phyloP scores from a whole-genome alignment of 495 filamentous ascomycete species.

The Hyaloscypha variabilis region DNA sequence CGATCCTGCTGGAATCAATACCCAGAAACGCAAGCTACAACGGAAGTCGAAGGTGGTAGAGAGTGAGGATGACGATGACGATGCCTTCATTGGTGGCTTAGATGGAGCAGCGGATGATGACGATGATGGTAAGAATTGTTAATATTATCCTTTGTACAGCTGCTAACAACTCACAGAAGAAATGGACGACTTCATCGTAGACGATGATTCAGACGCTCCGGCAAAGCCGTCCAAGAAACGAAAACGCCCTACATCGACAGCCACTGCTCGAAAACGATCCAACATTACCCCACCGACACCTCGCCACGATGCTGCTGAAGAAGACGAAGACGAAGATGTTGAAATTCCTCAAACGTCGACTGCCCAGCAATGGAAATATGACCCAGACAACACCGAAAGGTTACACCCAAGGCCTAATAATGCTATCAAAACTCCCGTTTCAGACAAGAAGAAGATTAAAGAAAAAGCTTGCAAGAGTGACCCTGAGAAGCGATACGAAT shows the following conservation, averaged over 20 bases:
- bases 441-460: conserved; percentile 56
- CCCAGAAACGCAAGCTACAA: conserved; percentile 35
- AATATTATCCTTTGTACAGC: too few species aligned
- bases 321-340: conserved; percentile 50
- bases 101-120: conserved; percentile 61
- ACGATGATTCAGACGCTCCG: conserved; percentile 77
- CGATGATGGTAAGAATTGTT: conserved; percentile 64
- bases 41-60: conserved; percentile 39
- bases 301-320: conserved; percentile 40
- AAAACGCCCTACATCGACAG: conserved; percentile 61
- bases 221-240: conserved; percentile 63
- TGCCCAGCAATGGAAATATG: conserved; percentile 82
- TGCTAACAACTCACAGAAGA: too few species aligned
- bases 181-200: conserved; percentile 85
- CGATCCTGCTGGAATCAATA: conserved; percentile 47
- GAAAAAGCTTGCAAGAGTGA: conserved; percentile 76
- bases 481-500: conserved; percentile 81
- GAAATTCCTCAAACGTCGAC: conserved; percentile 68
- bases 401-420: conserved; percentile 52
- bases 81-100: conserved; percentile 56
- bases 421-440: conserved; percentile 43
- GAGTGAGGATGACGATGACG: conserved; percentile 73
- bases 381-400: conserved; percentile 72
- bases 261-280: conserved; percentile 58
- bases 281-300: conserved; percentile 49